Evolutionary conservation across 371 early-diverging fungal species (phyloP).

Genomic region (Mucor plumbeus): DNA sequence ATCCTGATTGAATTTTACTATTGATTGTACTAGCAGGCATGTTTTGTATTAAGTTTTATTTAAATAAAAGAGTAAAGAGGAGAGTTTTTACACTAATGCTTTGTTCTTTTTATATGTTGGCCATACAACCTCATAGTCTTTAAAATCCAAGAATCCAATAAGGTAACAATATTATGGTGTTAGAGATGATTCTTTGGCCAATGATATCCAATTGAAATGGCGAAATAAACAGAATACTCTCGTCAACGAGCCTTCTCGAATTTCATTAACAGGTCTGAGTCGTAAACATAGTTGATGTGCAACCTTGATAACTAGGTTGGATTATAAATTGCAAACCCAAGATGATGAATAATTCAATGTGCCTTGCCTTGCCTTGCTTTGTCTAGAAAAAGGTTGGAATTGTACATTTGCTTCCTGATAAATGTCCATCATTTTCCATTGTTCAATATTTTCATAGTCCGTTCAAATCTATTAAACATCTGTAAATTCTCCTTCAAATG

Average conservation of each 20-base stretch:
- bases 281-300: conserved; percentile 18
- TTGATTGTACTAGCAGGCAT: conserved; percentile 36
- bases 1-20: conserved; percentile 38
- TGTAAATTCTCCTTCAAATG: too few relatives aligned
- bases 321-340: conserved; percentile 18
- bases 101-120: not conserved
- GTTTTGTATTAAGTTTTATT: not conserved
- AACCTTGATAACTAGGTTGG: conserved; percentile 5
- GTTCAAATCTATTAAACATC: too few relatives aligned
- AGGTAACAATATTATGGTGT: conserved; percentile 22
- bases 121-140: not conserved
- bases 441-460: too few relatives aligned
- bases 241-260: conserved; percentile 29
- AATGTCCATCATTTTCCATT: too few relatives aligned
- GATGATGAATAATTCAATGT: conserved; percentile 1
- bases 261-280: conserved; percentile 29
- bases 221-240: conserved; percentile 34
- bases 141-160: conserved; percentile 11
- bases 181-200: conserved; percentile 34
- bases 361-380: not conserved
- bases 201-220: conserved; percentile 37
- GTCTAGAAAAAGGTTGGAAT: not conserved
- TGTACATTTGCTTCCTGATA: not conserved
- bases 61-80: conserved; percentile 5
- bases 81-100: not conserved